These are phyloP conservation scores for Trichoderma simmonsii DNA, from an alignment of 2,329 filamentous ascomycete genomes.

Conservation along the genomic window DNA sequence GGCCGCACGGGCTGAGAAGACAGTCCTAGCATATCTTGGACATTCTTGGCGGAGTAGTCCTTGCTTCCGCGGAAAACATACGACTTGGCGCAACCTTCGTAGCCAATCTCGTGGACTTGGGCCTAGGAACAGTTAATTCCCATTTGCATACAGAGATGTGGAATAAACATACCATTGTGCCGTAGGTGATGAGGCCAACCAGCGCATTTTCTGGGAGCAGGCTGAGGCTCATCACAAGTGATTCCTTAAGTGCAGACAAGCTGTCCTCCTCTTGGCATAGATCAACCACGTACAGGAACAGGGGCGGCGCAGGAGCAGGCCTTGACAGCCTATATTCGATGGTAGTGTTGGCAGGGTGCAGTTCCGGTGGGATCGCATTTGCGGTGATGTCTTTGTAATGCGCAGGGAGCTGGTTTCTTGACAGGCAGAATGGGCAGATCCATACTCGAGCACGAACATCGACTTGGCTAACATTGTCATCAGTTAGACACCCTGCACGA, in stretches of 20 bases:
- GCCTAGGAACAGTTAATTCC: constrained; percentile 50
- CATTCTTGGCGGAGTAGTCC: constrained; percentile 96
- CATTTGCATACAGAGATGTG: background rate
- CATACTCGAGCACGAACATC: constrained; percentile 80
- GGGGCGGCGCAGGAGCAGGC: constrained; percentile 79
- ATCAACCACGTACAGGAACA: constrained; percentile 85
- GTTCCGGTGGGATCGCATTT: constrained; percentile 77
- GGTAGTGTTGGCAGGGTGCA: constrained; percentile 80
- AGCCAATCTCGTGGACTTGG: constrained; percentile 96
- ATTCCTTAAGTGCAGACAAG: constrained; percentile 78
- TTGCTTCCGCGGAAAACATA: constrained; percentile 98
- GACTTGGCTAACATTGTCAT: constrained; percentile 60
- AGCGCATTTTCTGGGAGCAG: constrained; percentile 77
- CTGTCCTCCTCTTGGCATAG: constrained; percentile 87
- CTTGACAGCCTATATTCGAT: constrained; percentile 82
- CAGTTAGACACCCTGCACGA: background rate
- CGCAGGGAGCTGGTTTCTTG: constrained; percentile 75
- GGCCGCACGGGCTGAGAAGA: constrained; percentile 70
- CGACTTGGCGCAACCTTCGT: constrained; percentile 96
- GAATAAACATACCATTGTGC: constrained; percentile 71
- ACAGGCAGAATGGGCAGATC: constrained; percentile 87
- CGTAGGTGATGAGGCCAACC: constrained; percentile 81
- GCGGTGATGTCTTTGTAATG: constrained; percentile 89
- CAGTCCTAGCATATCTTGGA: constrained; percentile 98
- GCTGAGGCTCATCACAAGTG: constrained; percentile 80